Base-by-base conservation (phyloP, 2,329 filamentous ascomycete species). In the Apiospora marii region DNA sequence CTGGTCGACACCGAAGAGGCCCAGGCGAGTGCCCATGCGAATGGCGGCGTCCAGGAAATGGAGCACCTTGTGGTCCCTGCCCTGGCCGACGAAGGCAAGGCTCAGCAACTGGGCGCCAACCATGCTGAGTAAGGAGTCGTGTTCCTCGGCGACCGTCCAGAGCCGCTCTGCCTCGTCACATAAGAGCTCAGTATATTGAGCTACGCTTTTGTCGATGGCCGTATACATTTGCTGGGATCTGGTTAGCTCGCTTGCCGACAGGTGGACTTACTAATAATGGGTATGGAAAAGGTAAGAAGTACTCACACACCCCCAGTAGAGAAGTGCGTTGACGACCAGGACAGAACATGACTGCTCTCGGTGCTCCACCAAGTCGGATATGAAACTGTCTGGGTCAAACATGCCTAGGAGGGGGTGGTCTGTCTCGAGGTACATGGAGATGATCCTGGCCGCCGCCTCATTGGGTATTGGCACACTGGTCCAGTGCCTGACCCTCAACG, bases 371-470 rank as follows among this genome's bases (percentile, higher is more conserved):
- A 85, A 74, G 71, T 84, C 79, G 14, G 74, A 58, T 16, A 84
- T 72, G 46, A 85, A 83, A 0, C 82, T 73, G 27, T 75, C 27
- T 0, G 83, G 72, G 37, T 82, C 77, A 53, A 85, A 85, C 0
- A 77, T 70, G 4, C 80, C 81, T 19, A 84, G 72, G 0, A 84
- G 75, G 0, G 83, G 82, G 64, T 84, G 81, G 19, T 85, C 82
- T 1, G 82, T 84, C 70, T 78, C 75, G 5, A 84, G 73, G 61
- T 84, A 84, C 0, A 81, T 70, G 1, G 82, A 83, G 16, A 84
- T 81, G 30, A 76, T 74, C 14, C 74, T 76, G 1, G 78, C 78
- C 16, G 80, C 79, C 16, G 80, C 71, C 4, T 80, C 76, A 67
- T 79, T 76, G 0, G 75, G 51, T 4, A 84, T 75, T 8, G 73